Evolutionary conservation across 441 rosid species (phyloP), one percentile per base, ranked within the genome.

Genomic region (Jatropha podagrica): DNA sequence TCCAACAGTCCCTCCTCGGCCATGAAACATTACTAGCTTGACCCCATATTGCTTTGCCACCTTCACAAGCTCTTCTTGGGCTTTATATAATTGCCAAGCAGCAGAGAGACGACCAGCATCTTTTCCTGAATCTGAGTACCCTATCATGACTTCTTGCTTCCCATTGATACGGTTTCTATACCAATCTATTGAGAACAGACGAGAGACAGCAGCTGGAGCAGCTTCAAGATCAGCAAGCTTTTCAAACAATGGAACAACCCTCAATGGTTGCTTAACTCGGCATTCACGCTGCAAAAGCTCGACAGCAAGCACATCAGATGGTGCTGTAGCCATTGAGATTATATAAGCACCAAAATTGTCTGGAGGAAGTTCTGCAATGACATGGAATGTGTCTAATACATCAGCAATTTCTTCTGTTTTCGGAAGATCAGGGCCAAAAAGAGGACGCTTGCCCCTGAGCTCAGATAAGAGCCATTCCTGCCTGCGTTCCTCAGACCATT

Each of bases 261-360:
- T 86, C 66, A 96, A 81, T 23, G 99, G 98, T 55, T 79, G 86
- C 76, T 87, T 89, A 77, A 93, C 94, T 10, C 76, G 97, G 81
- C 99, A 92, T 65, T 95, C 99, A 0, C 99, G 95, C 61, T 95
- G 99, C 72, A 95, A 80, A 69, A 95, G 95, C 89, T 95, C 99
- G 38, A 95, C 99, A 7, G 96, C 99, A 71, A 95, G 91, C 65
- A 93, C 98, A 85, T 95, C 99, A 46, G 97, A 91, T 49, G 97
- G 86, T 0, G 99, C 84, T 26, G 99, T 95, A 58, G 99, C 99
- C 99, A 95, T 95, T 2, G 99, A 95, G 77, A 95, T 95, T 72
- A 95, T 95, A 77, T 95, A 95, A 61, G 99, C 98, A 51, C 99
- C 97, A 61, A 95, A 95, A 78, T 84, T 86, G 77, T 95, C 99